These are phyloP conservation scores for Gymnopus androsaceus DNA, from an alignment of 1,284 basidiomycete species.

Conservation along the genomic window DNA sequence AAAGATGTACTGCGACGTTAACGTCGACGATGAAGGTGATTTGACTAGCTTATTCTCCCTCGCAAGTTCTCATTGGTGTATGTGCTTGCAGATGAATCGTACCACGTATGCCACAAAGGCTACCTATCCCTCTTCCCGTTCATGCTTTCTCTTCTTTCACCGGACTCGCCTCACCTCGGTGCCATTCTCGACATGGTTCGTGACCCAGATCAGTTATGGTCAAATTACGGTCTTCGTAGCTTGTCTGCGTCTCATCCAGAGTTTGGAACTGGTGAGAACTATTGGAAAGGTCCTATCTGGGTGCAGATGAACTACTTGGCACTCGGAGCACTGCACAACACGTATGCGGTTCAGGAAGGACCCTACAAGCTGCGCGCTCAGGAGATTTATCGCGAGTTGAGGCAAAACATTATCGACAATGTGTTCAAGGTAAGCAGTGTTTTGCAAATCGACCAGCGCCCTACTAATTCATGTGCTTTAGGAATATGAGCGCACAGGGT, in stretches of 20 bases:
- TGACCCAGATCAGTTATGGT: constrained; percentile 88
- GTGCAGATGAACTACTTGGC: constrained; percentile 94
- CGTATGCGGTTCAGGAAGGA: constrained; percentile 78
- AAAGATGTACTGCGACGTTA: constrained; percentile 91
- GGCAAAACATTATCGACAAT: constrained; percentile 84
- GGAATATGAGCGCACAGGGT: constrained; percentile 91
- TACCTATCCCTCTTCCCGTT: constrained; percentile 95
- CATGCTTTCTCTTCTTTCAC: constrained; percentile 75
- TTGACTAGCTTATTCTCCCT: constrained; percentile 2
- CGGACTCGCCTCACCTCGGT: constrained; percentile 77
- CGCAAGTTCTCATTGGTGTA: not conserved
- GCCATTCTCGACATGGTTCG: constrained; percentile 77
- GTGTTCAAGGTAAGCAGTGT: constrained; percentile 85
- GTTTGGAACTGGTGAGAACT: constrained; percentile 91
- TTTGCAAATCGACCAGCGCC: no score
- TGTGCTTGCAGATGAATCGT: constrained; percentile 73
- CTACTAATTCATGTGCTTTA: no score
- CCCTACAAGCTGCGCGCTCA: constrained; percentile 76
- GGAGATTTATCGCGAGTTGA: constrained; percentile 78
- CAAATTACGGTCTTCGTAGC: constrained; percentile 85
- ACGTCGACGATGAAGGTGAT: constrained; percentile 81
- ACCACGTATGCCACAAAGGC: constrained; percentile 87
- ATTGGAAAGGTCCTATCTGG: constrained; percentile 97
- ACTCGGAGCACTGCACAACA: constrained; percentile 78
- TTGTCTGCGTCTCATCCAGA: constrained; percentile 82